These are phyloP conservation scores for Aspergillus transmontanensis DNA, from an alignment of 2,329 filamentous ascomycete species.

Conservation along the genomic window DNA sequence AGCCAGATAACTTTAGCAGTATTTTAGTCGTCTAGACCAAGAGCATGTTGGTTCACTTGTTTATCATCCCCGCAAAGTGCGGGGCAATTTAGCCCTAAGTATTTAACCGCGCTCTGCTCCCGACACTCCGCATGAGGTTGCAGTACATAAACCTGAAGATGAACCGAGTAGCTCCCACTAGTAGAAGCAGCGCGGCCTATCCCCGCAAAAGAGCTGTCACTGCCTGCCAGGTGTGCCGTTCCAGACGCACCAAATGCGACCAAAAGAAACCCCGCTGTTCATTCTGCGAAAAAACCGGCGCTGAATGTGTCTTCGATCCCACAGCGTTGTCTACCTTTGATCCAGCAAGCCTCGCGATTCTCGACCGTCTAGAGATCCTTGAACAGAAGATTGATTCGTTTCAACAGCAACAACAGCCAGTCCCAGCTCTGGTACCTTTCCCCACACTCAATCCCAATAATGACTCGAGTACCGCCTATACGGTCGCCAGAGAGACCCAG, in stretches of 20 bases:
- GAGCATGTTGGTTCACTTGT: too few species aligned
- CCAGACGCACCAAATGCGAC: conserved; percentile 34
- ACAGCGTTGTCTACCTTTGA: not conserved
- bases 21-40: too few species aligned
- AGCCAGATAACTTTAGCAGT: not conserved
- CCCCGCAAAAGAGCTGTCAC: conserved; percentile 32
- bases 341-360: not conserved
- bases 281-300: conserved; percentile 29
- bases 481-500: not conserved
- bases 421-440: not conserved
- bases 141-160: not conserved
- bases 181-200: conserved; percentile 12
- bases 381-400: not conserved
- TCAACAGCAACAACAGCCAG: not conserved
- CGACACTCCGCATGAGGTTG: not conserved
- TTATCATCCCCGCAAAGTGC: not conserved
- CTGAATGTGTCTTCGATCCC: conserved; percentile 21
- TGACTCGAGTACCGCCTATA: not conserved
- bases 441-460: not conserved
- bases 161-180: not conserved
- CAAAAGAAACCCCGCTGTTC: conserved; percentile 30
- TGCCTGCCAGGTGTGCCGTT: conserved; percentile 34
- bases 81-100: not conserved
- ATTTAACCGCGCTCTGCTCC: not conserved
- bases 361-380: not conserved